Evolutionary conservation across 805 yeast genomes (phyloP).

Genomic region (Nakazawaea pomicola): DNA sequence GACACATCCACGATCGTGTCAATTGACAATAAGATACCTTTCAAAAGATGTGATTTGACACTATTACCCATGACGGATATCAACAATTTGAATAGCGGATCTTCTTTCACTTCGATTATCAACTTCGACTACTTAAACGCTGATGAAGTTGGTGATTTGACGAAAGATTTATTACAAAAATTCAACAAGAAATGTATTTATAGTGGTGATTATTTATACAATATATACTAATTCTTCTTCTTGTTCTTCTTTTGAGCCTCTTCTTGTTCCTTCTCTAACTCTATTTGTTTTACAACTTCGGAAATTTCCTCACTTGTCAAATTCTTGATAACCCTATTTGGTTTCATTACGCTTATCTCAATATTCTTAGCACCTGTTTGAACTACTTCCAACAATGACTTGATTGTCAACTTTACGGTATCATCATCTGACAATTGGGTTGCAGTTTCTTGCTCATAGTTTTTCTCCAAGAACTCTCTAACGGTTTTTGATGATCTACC

Average conservation of each 20-base stretch:
- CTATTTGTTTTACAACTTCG: constrained; percentile 73
- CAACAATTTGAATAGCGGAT: constrained; percentile 3
- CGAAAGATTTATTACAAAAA: not conserved
- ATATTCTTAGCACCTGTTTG: constrained; percentile 97
- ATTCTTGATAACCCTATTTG: constrained; percentile 53
- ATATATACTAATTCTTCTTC: constrained; percentile 8
- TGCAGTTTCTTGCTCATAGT: constrained; percentile 46
- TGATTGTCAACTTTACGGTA: constrained; percentile 76
- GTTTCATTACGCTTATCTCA: constrained; percentile 83
- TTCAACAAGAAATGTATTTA: constrained; percentile 6
- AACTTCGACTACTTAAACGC: not conserved
- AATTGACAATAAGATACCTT: constrained; percentile 2
- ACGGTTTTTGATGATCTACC: constrained; percentile 95
- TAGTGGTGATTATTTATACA: constrained; percentile 11
- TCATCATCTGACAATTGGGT: constrained; percentile 61
- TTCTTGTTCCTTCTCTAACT: constrained; percentile 81
- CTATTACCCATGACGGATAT: constrained; percentile 9
- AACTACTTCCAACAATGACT: constrained; percentile 88
- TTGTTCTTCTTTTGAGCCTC: constrained; percentile 68
- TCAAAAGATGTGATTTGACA: constrained; percentile 10
- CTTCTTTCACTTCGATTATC: not conserved
- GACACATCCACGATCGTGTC: constrained; percentile 2
- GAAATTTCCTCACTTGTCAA: constrained; percentile 70
- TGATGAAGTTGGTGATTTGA: constrained; percentile 1
- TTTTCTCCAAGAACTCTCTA: constrained; percentile 90